Conservation (phyloP, 2,329 filamentous ascomycete genomes). For the Fusarium nanum region DNA sequence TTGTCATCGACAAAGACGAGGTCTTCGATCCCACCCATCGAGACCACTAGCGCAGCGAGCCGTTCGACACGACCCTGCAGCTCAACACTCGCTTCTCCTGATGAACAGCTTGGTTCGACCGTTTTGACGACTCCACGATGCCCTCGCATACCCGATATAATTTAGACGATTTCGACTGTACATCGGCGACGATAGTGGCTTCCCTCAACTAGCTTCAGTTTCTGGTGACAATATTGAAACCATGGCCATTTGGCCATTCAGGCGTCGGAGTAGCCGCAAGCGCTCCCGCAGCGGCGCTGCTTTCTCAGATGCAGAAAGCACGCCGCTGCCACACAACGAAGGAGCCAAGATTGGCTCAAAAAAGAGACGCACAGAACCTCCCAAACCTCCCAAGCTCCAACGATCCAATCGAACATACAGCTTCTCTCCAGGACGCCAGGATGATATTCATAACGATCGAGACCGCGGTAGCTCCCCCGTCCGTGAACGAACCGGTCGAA, state of each 20-base stretch:
- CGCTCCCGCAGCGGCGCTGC: constrained; percentile 65
- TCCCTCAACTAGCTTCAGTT: constrained; percentile 39
- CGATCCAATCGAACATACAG: constrained; percentile 66
- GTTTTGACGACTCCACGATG: constrained; percentile 46
- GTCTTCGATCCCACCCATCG: constrained; percentile 28
- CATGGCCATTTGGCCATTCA: constrained; percentile 89
- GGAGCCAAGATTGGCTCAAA: constrained; percentile 49
- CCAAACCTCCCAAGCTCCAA: constrained; percentile 62
- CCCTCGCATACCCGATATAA: constrained; percentile 46
- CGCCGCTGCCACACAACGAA: constrained; percentile 52
- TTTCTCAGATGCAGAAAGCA: constrained; percentile 64
- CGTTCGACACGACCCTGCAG: constrained; percentile 41
- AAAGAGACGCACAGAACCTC: constrained; percentile 59
- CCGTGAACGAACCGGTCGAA: constrained; percentile 38
- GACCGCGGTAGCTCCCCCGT: constrained; percentile 33
- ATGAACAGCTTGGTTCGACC: constrained; percentile 45
- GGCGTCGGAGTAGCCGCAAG: constrained; percentile 76
- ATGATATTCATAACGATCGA: constrained; percentile 60
- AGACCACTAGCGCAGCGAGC: constrained; percentile 40
- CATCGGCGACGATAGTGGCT: constrained; percentile 41
- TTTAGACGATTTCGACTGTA: constrained; percentile 40
- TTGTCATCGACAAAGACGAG: constrained; percentile 28
- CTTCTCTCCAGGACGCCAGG: constrained; percentile 70
- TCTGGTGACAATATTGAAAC: constrained; percentile 42
- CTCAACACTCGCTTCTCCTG: constrained; percentile 33